Evolutionary conservation across 2,329 filamentous ascomycete species (phyloP).

Genomic region (Fusarium armeniacum): DNA sequence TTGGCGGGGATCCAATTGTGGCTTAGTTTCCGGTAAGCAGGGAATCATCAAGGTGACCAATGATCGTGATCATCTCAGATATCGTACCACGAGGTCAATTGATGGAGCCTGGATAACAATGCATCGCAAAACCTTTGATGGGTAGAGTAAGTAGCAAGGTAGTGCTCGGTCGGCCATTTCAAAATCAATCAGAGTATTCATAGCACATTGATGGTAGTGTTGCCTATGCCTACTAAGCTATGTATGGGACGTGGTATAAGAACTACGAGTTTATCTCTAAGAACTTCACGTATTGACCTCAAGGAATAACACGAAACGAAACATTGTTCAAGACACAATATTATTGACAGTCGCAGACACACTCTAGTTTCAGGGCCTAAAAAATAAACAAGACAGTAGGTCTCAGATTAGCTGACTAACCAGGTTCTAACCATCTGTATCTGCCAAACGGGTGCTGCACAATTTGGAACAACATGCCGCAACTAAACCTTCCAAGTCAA

Average conservation of each 20-base stretch:
- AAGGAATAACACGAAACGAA: neutral
- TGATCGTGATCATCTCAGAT: neutral
- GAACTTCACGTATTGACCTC: too few species aligned
- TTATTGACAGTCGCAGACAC: neutral
- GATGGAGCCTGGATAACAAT: neutral
- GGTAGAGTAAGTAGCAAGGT: neutral
- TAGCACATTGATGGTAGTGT: neutral
- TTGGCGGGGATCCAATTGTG: conserved; percentile 27
- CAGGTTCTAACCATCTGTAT: conserved; percentile 8
- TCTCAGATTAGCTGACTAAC: neutral
- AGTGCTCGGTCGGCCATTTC: neutral
- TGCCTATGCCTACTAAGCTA: neutral
- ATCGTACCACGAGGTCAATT: neutral
- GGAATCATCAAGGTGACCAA: conserved; percentile 5
- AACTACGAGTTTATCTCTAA: neutral
- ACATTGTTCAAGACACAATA: neutral
- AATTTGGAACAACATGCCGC: neutral
- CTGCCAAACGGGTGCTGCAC: neutral
- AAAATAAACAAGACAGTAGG: neutral
- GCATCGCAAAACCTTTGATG: neutral
- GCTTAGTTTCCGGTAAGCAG: conserved; percentile 23
- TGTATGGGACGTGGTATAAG: neutral
- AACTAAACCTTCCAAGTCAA: neutral
- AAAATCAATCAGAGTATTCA: neutral
- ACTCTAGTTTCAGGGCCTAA: neutral